Evolutionary conservation across 345 rosid genomes (phyloP).

Genomic region (Hypericum androsaemum): DNA sequence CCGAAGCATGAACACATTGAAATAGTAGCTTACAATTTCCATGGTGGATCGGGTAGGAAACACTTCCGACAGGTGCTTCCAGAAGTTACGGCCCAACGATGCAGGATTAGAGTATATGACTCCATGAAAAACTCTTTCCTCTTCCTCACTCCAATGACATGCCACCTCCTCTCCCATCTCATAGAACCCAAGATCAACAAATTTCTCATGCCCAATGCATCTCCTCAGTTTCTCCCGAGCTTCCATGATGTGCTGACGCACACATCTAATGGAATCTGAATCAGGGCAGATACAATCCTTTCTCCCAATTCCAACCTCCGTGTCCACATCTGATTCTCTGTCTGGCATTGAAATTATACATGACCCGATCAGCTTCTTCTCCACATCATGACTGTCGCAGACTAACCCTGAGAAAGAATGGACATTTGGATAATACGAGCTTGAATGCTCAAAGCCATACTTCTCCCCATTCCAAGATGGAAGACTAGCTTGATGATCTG

Average conservation of each 20-base stretch:
- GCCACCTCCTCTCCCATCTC: conserved; percentile 73
- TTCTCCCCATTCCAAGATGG: conserved; percentile 13
- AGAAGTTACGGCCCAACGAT: conserved; percentile 46
- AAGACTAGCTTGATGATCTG: conserved; percentile 19
- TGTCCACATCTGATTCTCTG: conserved; percentile 14
- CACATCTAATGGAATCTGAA: conserved; percentile 48
- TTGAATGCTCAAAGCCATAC: conserved; percentile 6
- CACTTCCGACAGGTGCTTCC: conserved; percentile 43
- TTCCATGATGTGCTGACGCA: conserved; percentile 45
- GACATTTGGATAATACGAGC: conserved; percentile 5
- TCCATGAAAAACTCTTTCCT: conserved; percentile 43
- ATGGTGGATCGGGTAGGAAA: conserved; percentile 43
- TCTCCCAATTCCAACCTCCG: conserved; percentile 26
- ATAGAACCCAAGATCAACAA: conserved; percentile 43
- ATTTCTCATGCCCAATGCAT: conserved; percentile 42
- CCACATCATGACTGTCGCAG: conserved; percentile 6
- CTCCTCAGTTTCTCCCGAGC: conserved; percentile 43
- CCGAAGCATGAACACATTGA: conserved; percentile 52
- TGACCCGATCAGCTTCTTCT: conserved; percentile 34
- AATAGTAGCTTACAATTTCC: conserved; percentile 70
- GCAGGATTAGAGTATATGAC: conserved; percentile 48
- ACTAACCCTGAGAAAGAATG: too few relatives aligned
- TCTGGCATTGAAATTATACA: conserved; percentile 55
- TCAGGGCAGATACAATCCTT: conserved; percentile 43
- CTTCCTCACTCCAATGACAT: conserved; percentile 46